Conservation (phyloP, 345 rosid genomes). For the Chamaenerion angustifolium region DNA sequence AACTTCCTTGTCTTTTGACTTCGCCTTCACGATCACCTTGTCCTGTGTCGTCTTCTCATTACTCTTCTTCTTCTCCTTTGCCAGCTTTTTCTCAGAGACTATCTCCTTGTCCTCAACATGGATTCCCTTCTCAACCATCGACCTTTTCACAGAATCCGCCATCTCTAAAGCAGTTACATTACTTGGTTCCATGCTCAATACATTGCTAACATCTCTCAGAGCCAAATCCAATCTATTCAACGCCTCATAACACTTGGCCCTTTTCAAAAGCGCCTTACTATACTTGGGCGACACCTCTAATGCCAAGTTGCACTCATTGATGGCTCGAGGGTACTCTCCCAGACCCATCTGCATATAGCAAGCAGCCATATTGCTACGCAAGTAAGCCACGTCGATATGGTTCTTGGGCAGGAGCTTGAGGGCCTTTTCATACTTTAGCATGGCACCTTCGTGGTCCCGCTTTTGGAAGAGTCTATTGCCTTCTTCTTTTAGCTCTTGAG, state of each 20-base stretch:
- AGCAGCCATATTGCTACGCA: conserved; percentile 75
- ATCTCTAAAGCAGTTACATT: conserved; percentile 61
- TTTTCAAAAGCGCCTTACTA: conserved; percentile 69
- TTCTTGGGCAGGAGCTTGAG: conserved; percentile 70
- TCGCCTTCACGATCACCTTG: conserved; percentile 25
- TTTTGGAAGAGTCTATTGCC: conserved; percentile 73
- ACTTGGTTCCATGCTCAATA: conserved; percentile 71
- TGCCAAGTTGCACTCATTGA: conserved; percentile 75
- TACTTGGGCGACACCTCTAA: conserved; percentile 78
- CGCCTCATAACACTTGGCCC: conserved; percentile 76
- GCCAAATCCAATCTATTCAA: conserved; percentile 83
- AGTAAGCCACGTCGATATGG: conserved; percentile 71
- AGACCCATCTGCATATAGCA: conserved; percentile 96
- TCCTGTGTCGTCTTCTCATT: conserved; percentile 19
- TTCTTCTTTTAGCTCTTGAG: conserved; percentile 95
- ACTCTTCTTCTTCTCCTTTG: conserved; percentile 57
- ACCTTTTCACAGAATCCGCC: conserved; percentile 50
- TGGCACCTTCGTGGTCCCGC: conserved; percentile 93
- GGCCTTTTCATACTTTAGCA: conserved; percentile 85
- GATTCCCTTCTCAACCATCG: conserved; percentile 52
- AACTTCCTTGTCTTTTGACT: conserved; percentile 12
- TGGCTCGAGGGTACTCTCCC: conserved; percentile 91
- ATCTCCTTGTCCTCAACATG: conserved; percentile 52
- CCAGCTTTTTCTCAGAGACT: conserved; percentile 32
- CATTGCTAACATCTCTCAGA: conserved; percentile 66